These are phyloP conservation scores for Aureobasidium mangrovei DNA, from an alignment of 2,329 filamentous ascomycete species.

Conservation along the genomic window DNA sequence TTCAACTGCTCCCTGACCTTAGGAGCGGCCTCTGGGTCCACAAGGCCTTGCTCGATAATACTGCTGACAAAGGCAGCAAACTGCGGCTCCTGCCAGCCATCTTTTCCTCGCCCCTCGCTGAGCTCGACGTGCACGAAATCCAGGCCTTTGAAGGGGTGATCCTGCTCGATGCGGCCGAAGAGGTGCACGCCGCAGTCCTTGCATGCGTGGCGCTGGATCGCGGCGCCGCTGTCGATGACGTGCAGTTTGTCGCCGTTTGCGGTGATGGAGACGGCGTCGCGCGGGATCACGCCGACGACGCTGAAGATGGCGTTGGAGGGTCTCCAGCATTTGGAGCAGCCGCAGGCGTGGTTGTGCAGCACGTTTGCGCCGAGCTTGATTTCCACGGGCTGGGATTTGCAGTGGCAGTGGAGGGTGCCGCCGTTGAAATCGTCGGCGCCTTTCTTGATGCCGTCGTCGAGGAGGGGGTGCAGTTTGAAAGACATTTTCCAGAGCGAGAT, in stretches of 20 bases:
- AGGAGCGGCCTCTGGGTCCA: slow-evolving; percentile 46
- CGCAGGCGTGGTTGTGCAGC: slow-evolving; percentile 61
- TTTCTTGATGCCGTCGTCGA: slow-evolving; percentile 54
- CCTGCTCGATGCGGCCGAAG: slow-evolving; percentile 55
- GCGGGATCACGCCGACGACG: slow-evolving; percentile 53
- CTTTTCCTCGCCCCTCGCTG: slow-evolving; percentile 41
- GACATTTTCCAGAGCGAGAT: slow-evolving; percentile 13
- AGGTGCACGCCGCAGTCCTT: slow-evolving; percentile 52
- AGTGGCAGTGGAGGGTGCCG: slow-evolving; percentile 55
- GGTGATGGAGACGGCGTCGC: slow-evolving; percentile 46
- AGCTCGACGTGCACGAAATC: slow-evolving; percentile 61
- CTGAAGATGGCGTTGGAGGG: slow-evolving; percentile 55
- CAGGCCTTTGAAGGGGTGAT: slow-evolving; percentile 60
- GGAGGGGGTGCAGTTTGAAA: slow-evolving; percentile 49
- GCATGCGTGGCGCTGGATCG: slow-evolving; percentile 55
- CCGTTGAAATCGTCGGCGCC: slow-evolving; percentile 48
- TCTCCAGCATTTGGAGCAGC: slow-evolving; percentile 67
- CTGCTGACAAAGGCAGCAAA: slow-evolving; percentile 61
- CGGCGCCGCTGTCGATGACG: slow-evolving; percentile 47
- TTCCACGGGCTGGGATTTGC: slow-evolving; percentile 46
- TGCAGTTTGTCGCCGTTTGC: slow-evolving; percentile 50
- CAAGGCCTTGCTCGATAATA: slow-evolving; percentile 57
- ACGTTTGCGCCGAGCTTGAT: slow-evolving; percentile 51
- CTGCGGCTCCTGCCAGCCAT: slow-evolving; percentile 64
- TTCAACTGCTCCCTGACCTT: slow-evolving; percentile 47